Evolutionary conservation across 257 asterid species (phyloP).

Genomic region (Parsonsia alboflavescens): DNA sequence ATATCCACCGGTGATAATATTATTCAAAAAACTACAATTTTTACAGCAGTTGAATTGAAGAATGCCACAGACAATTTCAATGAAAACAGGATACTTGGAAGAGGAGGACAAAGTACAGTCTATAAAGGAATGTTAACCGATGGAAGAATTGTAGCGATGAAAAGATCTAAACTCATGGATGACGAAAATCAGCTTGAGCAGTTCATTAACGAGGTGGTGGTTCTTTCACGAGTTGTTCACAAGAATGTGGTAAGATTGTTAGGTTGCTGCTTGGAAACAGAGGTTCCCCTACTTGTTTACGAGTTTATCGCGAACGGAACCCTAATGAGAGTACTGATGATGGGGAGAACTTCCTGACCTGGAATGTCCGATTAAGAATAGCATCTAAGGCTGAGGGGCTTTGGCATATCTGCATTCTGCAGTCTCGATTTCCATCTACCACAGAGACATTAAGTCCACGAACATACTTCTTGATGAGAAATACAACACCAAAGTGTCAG

Average conservation of each 20-base stretch:
- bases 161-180: not conserved
- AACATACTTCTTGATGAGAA: conserved; percentile 14
- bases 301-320: conserved; percentile 15
- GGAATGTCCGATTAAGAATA: conserved; percentile 7
- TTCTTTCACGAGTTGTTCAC: conserved; percentile 18
- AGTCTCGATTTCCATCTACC: conserved; percentile 10
- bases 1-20: conserved; percentile 14
- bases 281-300: conserved; percentile 10
- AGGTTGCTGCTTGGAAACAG: conserved; percentile 14
- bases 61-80: conserved; percentile 19
- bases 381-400: conserved; percentile 2
- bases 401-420: conserved; percentile 15
- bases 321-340: not conserved
- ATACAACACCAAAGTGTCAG: conserved; percentile 10
- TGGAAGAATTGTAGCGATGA: conserved; percentile 16
- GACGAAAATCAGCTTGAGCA: conserved; percentile 4
- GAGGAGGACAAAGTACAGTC: conserved; percentile 17
- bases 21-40: conserved; percentile 19
- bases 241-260: conserved; percentile 14
- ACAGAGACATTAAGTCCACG: conserved; percentile 12
- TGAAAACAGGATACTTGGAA: conserved; percentile 6
- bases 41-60: conserved; percentile 23
- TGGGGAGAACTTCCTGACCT: not conserved
- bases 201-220: conserved; percentile 14
- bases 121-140: conserved; percentile 16